Base-by-base conservation (phyloP, 106 monocot genomes). In the Apostasia shenzhenica region DNA sequence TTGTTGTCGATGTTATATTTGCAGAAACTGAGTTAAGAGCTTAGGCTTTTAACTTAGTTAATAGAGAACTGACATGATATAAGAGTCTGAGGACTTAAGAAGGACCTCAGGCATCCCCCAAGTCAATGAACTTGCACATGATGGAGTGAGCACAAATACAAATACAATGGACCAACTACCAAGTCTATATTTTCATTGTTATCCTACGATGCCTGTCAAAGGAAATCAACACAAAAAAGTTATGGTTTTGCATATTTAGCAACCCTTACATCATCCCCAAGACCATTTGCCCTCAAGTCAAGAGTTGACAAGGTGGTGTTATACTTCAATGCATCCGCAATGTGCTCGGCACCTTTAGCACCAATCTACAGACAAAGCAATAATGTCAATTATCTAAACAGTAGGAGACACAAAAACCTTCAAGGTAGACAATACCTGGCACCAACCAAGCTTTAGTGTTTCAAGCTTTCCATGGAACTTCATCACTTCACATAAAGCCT, bases 281-380 rank as follows among this genome's bases (percentile, higher is more conserved):
- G 83, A 43, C 99, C 93, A 76, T 99, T 99, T 78, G 93, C 99
- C 49, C 99, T 77, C 68, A 93, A 74, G 72, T 99, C 99, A 71
- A 99, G 76, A 66, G 93, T 99, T 46, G 73, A 73, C 66, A 99
- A 56, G 6, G 90, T 93, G 1, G 87, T 90, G 76, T 99, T 99
- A 75, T 99, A 99, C 83, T 90, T 99, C 67, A 99, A 85, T 68
- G 87, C 90, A 84, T 99, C 93, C 41, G 93, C 90, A 78, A 99
- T 67, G 67, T 79, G 80, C 66, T 99, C 93, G 7, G 90, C 85
- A 77, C 99, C 99, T 63, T 85, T 83, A 47, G 83, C 80, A 57
- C 93, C 93, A 75, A 93, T 90, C 99, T 99, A 74, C 38, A 79
- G 54, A 52, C 12, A 38, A n/a, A 52, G 8, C 55, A 67, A 8